A percentile compares a stretch with the other conserved stretches of the same genome.
These are phyloP conservation scores for Suillus alpinus DNA, from an alignment of 768 basidiomycete species.

Conservation along the genomic window DNA sequence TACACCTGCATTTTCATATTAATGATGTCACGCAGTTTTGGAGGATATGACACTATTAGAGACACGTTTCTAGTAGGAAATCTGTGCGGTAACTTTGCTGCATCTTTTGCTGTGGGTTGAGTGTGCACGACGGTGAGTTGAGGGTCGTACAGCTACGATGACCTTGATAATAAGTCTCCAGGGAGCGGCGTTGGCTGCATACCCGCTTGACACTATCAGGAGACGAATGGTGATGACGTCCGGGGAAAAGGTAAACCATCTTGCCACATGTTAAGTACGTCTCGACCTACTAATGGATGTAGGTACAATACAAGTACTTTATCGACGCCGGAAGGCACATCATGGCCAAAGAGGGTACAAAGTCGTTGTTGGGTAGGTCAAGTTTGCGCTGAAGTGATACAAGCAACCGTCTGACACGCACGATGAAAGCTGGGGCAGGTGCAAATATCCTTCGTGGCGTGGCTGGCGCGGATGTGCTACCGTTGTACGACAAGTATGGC, in stretches of 20 bases:
- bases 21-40: constrained; percentile 29
- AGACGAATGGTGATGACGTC: constrained; percentile 50
- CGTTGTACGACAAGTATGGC: constrained; percentile 55
- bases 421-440: constrained; percentile 57
- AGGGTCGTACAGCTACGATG: not conserved
- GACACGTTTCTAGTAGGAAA: constrained; percentile 37
- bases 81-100: constrained; percentile 37
- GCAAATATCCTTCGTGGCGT: constrained; percentile 49
- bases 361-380: constrained; percentile 35
- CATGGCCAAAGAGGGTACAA: constrained; percentile 37
- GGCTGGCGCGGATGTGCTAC: constrained; percentile 47
- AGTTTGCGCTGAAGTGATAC: not conserved
- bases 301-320: constrained; percentile 38
- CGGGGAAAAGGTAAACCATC: constrained; percentile 27
- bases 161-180: constrained; percentile 9
- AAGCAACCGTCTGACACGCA: constrained; percentile 18
- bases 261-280: not conserved
- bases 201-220: constrained; percentile 43
- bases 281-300: not conserved
- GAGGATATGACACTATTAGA: constrained; percentile 39
- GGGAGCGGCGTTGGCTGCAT: no score
- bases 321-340: constrained; percentile 39
- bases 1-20: not conserved
- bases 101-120: constrained; percentile 41
- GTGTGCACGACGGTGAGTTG: constrained; percentile 36